phyloP scores from a whole-genome alignment of 306 rosid genomes.

The Medicago arabica region DNA sequence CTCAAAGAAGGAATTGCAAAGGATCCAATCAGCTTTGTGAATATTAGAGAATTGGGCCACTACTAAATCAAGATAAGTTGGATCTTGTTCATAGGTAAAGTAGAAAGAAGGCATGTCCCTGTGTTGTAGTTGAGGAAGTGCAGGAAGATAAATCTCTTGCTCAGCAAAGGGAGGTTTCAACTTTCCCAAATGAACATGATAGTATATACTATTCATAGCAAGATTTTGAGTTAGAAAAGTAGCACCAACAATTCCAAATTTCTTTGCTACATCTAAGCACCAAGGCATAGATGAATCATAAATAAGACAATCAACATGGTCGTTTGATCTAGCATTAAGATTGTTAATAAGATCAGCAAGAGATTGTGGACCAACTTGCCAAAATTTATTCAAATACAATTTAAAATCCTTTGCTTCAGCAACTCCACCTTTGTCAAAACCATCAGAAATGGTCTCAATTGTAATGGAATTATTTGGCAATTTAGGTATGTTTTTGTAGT shows the following conservation, averaged over 20 bases:
- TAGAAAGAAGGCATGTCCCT: slow-evolving; percentile 42
- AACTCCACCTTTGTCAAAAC: slow-evolving; percentile 39
- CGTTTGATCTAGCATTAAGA: not conserved
- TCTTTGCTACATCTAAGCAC: slow-evolving; percentile 52
- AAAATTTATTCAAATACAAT: slow-evolving; percentile 30
- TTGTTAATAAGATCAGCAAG: slow-evolving; percentile 40
- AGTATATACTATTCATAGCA: slow-evolving; percentile 33
- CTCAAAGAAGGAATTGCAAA: slow-evolving; percentile 37
- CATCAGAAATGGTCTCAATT: slow-evolving; percentile 55
- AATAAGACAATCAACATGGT: slow-evolving; percentile 40
- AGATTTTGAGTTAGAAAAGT: slow-evolving; percentile 42
- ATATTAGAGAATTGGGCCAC: slow-evolving; percentile 23
- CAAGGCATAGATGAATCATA: slow-evolving; percentile 56
- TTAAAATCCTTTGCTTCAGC: not conserved
- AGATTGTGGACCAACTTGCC: slow-evolving; percentile 39
- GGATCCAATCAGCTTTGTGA: slow-evolving; percentile 33
- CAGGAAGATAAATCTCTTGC: slow-evolving; percentile 25
- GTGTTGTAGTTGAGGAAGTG: slow-evolving; percentile 26
- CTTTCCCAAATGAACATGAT: slow-evolving; percentile 31
- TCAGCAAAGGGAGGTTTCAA: slow-evolving; percentile 35
- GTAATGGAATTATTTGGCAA: slow-evolving; percentile 11
- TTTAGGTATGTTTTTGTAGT: not conserved
- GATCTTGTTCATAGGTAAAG: not conserved
- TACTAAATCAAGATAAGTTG: not conserved
- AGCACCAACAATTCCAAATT: slow-evolving; percentile 41